Base-by-base conservation (phyloP, 2,329 filamentous ascomycete genomes). In the Orbilia blumenaviensis region DNA sequence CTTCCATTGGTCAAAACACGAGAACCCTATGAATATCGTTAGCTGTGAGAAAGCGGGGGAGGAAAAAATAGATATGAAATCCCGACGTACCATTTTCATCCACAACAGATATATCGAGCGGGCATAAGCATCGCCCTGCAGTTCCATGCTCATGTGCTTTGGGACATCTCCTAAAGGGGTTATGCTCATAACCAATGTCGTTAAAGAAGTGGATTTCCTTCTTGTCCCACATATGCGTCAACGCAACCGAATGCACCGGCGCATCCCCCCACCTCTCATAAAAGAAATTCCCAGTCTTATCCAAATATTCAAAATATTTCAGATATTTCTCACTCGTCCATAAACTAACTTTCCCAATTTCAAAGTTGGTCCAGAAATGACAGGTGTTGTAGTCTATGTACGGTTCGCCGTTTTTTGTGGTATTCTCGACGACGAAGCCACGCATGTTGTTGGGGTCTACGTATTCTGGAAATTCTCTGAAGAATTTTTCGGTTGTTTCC, bases 191-290 rank as follows among this genome's bases (percentile, higher is more conserved):
- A 2, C 66, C 66, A 27, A 71, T 71, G 29, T 71, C 66, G 25
- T 64, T 64, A n/a, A 71, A 71, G 25, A 63, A 64, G 16, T 71
- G 66, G 7, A 71, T 48, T 36, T 71, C 44, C 6, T 25, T 50
- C 46, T 63, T 63, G 14, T 71, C 58, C 56, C 38, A 46, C 66
- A 71, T 71, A 3, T 36, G 50, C 18, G 44, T 48, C 36, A 71
- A 27, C n/a, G 66, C 66, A 16, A 71, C 32, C 34, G 58, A 63
- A 46, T 71, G 66, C 34, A 71, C 66, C 1, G 66, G 56, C 12
- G 66, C 66, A 48, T 71, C 66, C 2, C 56, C 56, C 66, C 66
- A 71, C 23, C 66, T 56, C 38, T 71, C 66, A 10, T 71, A 71
- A 41, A 63, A 71, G 38, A 71, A 71, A 9, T 41, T 50, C 6